Evolutionary conservation across 2,329 filamentous ascomycete species (phyloP), one percentile per base, ranked within the genome.

Genomic region (Catunica adiposa): DNA sequence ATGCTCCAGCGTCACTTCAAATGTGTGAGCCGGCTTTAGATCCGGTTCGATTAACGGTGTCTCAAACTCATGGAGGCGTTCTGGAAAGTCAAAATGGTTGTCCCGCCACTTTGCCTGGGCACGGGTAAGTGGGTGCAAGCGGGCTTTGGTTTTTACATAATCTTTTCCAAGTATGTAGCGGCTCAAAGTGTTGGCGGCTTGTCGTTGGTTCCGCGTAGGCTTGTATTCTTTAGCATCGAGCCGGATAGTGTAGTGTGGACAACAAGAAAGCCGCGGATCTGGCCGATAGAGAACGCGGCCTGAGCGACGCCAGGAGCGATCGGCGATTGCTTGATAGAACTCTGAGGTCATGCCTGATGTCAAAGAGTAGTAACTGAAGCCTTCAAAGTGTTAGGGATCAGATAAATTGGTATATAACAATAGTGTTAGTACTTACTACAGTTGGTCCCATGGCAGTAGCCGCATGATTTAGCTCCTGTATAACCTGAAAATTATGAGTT

Each of bases 221-320:
- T 77, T 80, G 68, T 85, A 86, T 40, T 73, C 69, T 50, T 71
- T 66, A 23, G 80, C 79, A 62, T 87, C 83, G 20, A 89, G 72
- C 50, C 85, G 80, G 55, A 92, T 82, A 1, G 85, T 89, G 66
- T 90, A 97, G 64, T 96, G 89, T 47, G 89, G 89, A 67, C 92
- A 98, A 64, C 92, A 98, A 59, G 88, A 86, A 56, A 81, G 75
- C 58, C 77, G 76, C 63, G 87, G 82, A 66, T 92, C 84, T 14
- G 86, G 86, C 59, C 86, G 80, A 68, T 92, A 92, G 51, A 92
- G 71, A 7, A 88, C 71, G 26, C 70, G 79, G 15, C 78, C 81
- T 38, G 81, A 89, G 60, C 85, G 77, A 66, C 86, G 82, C 85
- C 85, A 92, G 59, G 82, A 85, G 61, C 84, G 78, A 66, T 89